Base-by-base conservation (phyloP, 2,329 filamentous ascomycete genomes). In the Thielaviopsis populi region DNA sequence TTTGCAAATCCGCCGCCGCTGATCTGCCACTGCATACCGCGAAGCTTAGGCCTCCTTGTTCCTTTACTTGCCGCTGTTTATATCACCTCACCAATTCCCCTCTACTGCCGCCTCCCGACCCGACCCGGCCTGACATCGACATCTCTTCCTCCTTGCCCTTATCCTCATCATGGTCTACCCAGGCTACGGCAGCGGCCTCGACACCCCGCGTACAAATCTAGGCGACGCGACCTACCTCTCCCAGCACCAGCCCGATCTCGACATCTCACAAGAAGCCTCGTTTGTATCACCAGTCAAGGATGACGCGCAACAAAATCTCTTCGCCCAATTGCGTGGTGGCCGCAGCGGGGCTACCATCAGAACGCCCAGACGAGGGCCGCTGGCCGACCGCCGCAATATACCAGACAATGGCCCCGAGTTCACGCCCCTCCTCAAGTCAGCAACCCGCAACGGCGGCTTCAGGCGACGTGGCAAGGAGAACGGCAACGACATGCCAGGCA, bases 371-470 rank as follows among this genome's bases (percentile, higher is more conserved):
- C 92, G 40, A 84, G 83, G 85, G 19, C 84, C 87, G 22, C 80
- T 96, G 50, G 81, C 82, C 67, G 83, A 88, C 73, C 81, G 84
- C 69, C 83, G 83, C 70, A 94, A 90, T 70, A 78, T 90, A 24
- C 87, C 86, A 24, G 78, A 79, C 43, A 80, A 79, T 54, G 83
- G 82, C 63, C 86, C 85, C 69, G 95, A 99, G 70, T 99, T 99
- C 73, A 99, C 94, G 0, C 94, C 95, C 0, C 78, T 99, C 69
- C 83, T 99, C 72, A 96, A 95, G 74, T 90, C 78, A 27, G 84
- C 81, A n/a, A 86, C 82, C 71, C 80, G 77, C 79, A 91, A 79
- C 77, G 90, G 78, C 80, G 88, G 78, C 77, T 86, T 78, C 74
- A 82, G 75, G 67, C 81, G 72, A 74, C 74, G 68, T 72, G 83